A percentile compares a stretch with the other conserved stretches of the same genome.
Evolutionary conservation across 2,329 filamentous ascomycete species (phyloP).

Genomic region (Cytospora schulzeri): DNA sequence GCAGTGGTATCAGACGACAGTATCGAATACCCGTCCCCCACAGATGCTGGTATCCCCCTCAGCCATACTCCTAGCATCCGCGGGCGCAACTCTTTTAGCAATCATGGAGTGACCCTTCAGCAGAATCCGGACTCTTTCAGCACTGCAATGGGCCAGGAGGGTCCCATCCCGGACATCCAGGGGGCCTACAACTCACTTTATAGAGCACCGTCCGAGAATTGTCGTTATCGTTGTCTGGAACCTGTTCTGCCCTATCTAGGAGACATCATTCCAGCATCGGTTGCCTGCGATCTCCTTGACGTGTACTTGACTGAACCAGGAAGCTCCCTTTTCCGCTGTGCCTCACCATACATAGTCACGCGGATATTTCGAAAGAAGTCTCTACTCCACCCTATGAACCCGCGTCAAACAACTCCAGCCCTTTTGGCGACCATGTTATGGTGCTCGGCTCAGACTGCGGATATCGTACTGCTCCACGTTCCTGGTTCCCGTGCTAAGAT

Average conservation of each 20-base stretch:
- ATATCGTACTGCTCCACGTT: constrained; percentile 45
- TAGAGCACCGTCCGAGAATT: constrained; percentile 35
- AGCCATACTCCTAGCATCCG: background rate
- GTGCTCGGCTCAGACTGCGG: constrained; percentile 50
- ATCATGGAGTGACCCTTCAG: background rate
- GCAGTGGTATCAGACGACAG: constrained; percentile 35
- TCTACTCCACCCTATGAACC: constrained; percentile 43
- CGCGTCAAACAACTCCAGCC: constrained; percentile 46
- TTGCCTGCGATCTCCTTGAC: constrained; percentile 51
- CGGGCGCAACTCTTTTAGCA: constrained; percentile 18
- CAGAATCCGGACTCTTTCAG: constrained; percentile 29
- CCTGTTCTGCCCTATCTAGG: constrained; percentile 43
- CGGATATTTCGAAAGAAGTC: constrained; percentile 49
- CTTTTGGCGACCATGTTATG: constrained; percentile 51
- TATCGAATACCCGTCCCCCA: constrained; percentile 35
- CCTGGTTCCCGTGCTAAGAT: constrained; percentile 45
- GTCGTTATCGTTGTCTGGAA: constrained; percentile 45
- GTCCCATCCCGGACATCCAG: constrained; percentile 26
- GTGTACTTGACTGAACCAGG: constrained; percentile 50
- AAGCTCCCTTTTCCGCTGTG: constrained; percentile 45
- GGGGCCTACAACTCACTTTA: constrained; percentile 31
- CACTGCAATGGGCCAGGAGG: constrained; percentile 29
- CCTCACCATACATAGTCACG: constrained; percentile 51
- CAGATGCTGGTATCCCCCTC: constrained; percentile 22
- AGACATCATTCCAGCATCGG: constrained; percentile 42